A percentile compares a stretch with the other conserved stretches of the same genome.
Conservation (phyloP, 768 basidiomycete genomes). For the Suillus cothurnatus region DNA sequence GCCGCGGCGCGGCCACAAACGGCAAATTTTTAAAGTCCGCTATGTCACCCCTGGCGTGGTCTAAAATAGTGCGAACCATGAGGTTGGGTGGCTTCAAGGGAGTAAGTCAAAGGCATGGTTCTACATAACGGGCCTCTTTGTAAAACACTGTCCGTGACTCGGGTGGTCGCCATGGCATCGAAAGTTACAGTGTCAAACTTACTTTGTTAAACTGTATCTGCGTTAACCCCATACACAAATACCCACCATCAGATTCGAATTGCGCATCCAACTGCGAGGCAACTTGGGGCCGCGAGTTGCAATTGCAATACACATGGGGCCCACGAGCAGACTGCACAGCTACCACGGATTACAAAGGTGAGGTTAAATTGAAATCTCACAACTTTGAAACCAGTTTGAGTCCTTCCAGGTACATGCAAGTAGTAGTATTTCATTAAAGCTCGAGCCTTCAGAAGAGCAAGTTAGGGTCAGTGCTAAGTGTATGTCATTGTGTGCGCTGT, state of each 20-base stretch:
- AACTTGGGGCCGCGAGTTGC: not conserved
- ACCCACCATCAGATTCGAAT: not conserved
- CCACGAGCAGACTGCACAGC: not conserved
- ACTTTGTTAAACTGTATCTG: too few relatives aligned
- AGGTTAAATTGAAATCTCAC: not conserved
- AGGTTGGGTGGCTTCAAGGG: not conserved
- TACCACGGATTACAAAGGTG: not conserved
- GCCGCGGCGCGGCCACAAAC: not conserved
- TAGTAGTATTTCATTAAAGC: not conserved
- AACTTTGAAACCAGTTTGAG: too few relatives aligned
- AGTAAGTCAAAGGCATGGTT: too few relatives aligned
- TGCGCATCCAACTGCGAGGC: not conserved
- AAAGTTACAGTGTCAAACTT: not conserved
- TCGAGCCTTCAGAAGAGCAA: not conserved
- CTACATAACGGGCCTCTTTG: too few relatives aligned
- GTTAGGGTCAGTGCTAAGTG: not conserved
- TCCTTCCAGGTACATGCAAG: not conserved
- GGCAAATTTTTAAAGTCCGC: not conserved
- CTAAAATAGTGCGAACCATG: not conserved
- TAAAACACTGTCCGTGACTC: too few relatives aligned
- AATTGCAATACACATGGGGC: too few relatives aligned
- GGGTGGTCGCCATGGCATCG: not conserved
- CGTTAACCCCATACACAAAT: not conserved
- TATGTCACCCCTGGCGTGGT: not conserved
- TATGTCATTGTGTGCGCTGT: not conserved